Evolutionary conservation across 306 rosid species (phyloP).

Genomic region (Hippophae gyantsensis): DNA sequence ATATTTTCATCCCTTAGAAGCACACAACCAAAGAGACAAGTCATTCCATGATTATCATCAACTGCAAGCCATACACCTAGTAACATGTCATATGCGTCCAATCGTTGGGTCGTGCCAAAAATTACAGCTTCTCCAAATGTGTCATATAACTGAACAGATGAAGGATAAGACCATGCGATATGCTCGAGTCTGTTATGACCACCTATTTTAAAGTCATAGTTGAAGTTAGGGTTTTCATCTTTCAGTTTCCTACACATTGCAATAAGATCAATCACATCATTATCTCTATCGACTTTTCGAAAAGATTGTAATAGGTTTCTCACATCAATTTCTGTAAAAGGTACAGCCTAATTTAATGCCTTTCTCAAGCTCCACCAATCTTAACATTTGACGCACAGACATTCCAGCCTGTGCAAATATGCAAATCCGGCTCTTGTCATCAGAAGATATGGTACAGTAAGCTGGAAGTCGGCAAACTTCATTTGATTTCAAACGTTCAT

Average conservation of each 20-base stretch:
- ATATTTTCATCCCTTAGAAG: conserved; percentile 66
- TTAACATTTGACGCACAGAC: conserved; percentile 85
- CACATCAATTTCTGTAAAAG: conserved; percentile 74
- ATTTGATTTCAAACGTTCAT: conserved; percentile 56
- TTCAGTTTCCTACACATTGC: conserved; percentile 75
- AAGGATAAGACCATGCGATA: conserved; percentile 71
- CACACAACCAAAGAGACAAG: conserved; percentile 64
- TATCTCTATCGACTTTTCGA: conserved; percentile 63
- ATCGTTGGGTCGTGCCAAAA: conserved; percentile 66
- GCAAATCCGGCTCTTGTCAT: conserved; percentile 82
- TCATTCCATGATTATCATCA: conserved; percentile 62
- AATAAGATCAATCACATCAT: conserved; percentile 75
- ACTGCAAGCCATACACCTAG: conserved; percentile 86
- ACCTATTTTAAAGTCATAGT: conserved; percentile 70
- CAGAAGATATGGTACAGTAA: conserved; percentile 58
- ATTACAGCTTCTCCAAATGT: conserved; percentile 64
- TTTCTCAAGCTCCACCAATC: conserved; percentile 82
- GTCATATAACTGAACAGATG: conserved; percentile 49
- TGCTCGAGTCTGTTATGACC: conserved; percentile 64
- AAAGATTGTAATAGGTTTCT: conserved; percentile 73
- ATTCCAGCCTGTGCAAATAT: conserved; percentile 88
- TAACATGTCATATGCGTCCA: conserved; percentile 74
- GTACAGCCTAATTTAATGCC: conserved; percentile 75
- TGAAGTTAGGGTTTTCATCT: conserved; percentile 66
- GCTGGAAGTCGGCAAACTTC: conserved; percentile 59